Evolutionary conservation across 805 yeast species (phyloP), one percentile per base, ranked within the genome.

Genomic region (Starmerella stellata): DNA sequence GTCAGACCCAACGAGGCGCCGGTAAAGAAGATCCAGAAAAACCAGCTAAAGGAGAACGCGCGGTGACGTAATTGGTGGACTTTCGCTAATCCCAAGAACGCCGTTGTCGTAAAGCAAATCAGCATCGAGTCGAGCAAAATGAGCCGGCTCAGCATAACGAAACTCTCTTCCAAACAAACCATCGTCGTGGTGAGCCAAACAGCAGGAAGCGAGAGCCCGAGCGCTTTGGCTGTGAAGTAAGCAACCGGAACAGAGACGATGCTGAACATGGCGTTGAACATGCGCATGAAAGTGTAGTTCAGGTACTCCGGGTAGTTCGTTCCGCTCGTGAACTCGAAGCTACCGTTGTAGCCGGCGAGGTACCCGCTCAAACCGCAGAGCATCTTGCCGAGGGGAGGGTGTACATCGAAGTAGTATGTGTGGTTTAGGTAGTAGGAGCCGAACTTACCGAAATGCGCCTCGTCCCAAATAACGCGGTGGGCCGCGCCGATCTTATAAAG

Each of bases 331-430:
- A 87, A 90, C 58, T 83, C 81, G 66, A 83, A 90, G 11, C 69
- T 58, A n/a, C 99, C 99, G 52, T 78, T 74, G 57, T 81, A 90
- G 2, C 95, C 95, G 37, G 77, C 73, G 19, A 90, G 51, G 66
- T 76, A 82, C 32, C 98, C 99, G 30, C 77, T 81, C 42, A 75
- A 68, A 0, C 96, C 96, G 59, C 87, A 81, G 48, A 85, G 65
- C 56, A 90, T 66, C 58, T 90, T 90, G 39, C 94, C 98, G 59
- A 90, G 81, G 18, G 99, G 99, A 8, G 99, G 99, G 61, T 90
- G 99, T 38, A 90, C 73, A 60, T 90, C 99, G 53, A 90, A 90
- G 58, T 82, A 90, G 58, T 80, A 90, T 0, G 94, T 78, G 45
- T 94, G 69, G 58, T 87, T 79, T 43, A 87, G 61, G 58, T 87